phyloP scores from a whole-genome alignment of 1,284 basidiomycete species.

The Agroathelia rolfsii region DNA sequence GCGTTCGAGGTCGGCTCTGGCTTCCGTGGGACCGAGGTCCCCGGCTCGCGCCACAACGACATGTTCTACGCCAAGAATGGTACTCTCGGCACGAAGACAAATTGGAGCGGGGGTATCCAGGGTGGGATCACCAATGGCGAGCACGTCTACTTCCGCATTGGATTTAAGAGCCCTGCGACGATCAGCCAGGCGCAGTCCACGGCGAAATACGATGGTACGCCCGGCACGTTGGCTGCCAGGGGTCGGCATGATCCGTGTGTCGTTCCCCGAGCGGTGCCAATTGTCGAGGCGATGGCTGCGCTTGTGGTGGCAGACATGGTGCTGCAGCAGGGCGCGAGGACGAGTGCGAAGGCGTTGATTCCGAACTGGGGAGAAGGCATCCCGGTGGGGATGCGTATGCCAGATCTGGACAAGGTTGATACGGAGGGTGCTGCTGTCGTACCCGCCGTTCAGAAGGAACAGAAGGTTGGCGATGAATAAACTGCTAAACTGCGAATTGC shows the following conservation, averaged over 20 bases:
- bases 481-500: too few species aligned
- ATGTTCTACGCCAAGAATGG: constrained; percentile 71
- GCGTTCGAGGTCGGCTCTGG: constrained; percentile 98
- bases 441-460: too few species aligned
- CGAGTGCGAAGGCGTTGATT: constrained; percentile 51
- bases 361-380: too few species aligned
- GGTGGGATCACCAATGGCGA: constrained; percentile 98
- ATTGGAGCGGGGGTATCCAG: constrained; percentile 97
- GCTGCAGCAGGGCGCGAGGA: constrained; percentile 78
- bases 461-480: too few species aligned
- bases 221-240: constrained; percentile 80
- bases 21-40: constrained; percentile 92
- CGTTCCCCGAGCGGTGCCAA: constrained; percentile 94
- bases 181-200: constrained; percentile 91
- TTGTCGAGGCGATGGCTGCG: constrained; percentile 97
- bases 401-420: too few species aligned
- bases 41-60: constrained; percentile 93
- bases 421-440: too few species aligned
- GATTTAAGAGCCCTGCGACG: constrained; percentile 98
- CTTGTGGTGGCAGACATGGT: constrained; percentile 92
- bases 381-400: too few species aligned
- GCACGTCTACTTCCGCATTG: constrained; percentile 94
- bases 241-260: constrained; percentile 98
- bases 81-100: constrained; percentile 76
- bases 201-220: constrained; percentile 86